These are phyloP conservation scores for Aspergillus hortae DNA, from an alignment of 2,329 filamentous ascomycete genomes.

Conservation along the genomic window DNA sequence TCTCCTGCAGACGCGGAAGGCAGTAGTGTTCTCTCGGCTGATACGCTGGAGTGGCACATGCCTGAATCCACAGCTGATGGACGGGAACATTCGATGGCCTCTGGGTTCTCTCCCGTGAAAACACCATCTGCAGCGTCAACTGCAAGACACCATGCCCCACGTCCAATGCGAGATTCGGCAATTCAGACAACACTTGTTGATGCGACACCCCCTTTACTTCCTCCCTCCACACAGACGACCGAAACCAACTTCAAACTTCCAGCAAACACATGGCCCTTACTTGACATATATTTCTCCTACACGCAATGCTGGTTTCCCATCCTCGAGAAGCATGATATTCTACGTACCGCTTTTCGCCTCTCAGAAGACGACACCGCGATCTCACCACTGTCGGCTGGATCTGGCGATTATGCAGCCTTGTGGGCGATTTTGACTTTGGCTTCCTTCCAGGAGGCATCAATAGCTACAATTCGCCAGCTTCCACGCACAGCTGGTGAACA, in stretches of 20 bases:
- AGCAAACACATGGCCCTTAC: slow-evolving; percentile 48
- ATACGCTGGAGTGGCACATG: slow-evolving; percentile 32
- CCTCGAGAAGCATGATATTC: slow-evolving; percentile 62
- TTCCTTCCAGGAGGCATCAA: slow-evolving; percentile 50
- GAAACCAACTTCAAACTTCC: slow-evolving; percentile 48
- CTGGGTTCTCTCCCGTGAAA: slow-evolving; percentile 24
- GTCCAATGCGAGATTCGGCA: slow-evolving; percentile 22
- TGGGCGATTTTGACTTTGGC: slow-evolving; percentile 60
- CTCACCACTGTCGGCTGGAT: slow-evolving; percentile 29
- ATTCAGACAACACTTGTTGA: slow-evolving; percentile 20
- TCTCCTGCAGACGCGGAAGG: slow-evolving; percentile 28
- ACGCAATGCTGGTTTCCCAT: slow-evolving; percentile 76
- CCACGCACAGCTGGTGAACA: slow-evolving; percentile 12
- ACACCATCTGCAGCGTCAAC: slow-evolving; percentile 16
- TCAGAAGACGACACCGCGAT: slow-evolving; percentile 24
- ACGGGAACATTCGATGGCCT: slow-evolving; percentile 16
- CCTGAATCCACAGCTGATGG: slow-evolving; percentile 21
- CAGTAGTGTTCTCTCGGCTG: slow-evolving; percentile 30
- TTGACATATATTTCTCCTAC: slow-evolving; percentile 72
- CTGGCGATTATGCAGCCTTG: slow-evolving; percentile 53
- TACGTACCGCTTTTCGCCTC: slow-evolving; percentile 47
- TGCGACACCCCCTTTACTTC: neutral
- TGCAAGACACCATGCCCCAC: slow-evolving; percentile 7
- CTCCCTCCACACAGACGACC: neutral
- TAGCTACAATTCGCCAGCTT: slow-evolving; percentile 19